These are phyloP conservation scores for Podospora conica DNA, from an alignment of 495 filamentous ascomycete genomes.

Conservation along the genomic window DNA sequence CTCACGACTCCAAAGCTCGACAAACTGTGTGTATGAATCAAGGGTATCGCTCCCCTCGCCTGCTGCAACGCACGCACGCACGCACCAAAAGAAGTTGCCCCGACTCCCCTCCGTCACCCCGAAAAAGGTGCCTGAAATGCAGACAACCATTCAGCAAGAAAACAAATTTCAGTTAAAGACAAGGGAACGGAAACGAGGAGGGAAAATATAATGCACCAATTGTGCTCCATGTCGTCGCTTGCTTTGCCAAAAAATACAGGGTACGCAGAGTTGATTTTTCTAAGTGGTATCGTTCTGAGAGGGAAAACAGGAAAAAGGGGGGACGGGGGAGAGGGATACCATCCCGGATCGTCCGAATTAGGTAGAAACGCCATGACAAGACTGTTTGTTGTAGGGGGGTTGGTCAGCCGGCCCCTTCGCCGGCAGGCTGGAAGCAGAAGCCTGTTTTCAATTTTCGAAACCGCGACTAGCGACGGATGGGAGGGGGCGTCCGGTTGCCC, in stretches of 20 bases:
- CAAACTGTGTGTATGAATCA: not conserved
- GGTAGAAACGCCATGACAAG: not conserved
- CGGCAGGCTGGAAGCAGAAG: not conserved
- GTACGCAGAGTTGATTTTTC: slow-evolving; percentile 13
- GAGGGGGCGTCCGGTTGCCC: slow-evolving; percentile 16
- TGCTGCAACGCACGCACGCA: too few species aligned
- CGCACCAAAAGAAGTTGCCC: not conserved
- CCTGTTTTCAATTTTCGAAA: slow-evolving; percentile 1
- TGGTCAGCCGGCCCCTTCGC: not conserved
- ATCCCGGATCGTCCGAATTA: not conserved
- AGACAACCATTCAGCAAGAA: too few species aligned
- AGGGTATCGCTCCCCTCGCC: not conserved
- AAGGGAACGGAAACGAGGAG: not conserved
- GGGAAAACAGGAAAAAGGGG: slow-evolving; percentile 5
- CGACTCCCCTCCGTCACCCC: not conserved
- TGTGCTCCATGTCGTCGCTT: not conserved
- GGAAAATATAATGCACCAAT: not conserved
- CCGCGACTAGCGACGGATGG: slow-evolving; percentile 25
- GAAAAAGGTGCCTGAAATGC: not conserved
- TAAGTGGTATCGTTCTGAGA: slow-evolving; percentile 22
- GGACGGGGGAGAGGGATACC: not conserved
- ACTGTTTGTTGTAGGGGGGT: not conserved
- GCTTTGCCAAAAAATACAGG: not conserved
- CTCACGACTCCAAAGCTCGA: not conserved
- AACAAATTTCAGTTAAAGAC: not conserved